Evolutionary conservation across 2,329 filamentous ascomycete species (phyloP).

Genomic region (Pseudogymnoascus sp.): DNA sequence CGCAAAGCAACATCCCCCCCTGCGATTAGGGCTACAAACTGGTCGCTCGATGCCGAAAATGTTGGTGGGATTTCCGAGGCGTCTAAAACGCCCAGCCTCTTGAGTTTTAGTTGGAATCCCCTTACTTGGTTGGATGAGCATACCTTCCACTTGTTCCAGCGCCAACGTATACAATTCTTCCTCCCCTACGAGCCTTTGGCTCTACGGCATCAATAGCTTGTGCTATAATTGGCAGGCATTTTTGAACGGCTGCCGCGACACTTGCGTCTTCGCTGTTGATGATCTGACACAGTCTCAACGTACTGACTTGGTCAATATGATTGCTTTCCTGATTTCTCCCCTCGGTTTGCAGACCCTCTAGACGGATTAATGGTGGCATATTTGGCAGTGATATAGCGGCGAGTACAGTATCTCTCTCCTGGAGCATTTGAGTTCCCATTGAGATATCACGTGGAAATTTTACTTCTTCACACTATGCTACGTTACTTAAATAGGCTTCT

Average conservation of each 20-base stretch:
- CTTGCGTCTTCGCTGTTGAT: constrained; percentile 33
- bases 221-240: constrained; percentile 30
- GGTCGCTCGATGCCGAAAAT: constrained; percentile 32
- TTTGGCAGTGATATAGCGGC: background rate
- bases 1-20: constrained; percentile 36
- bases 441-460: background rate
- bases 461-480: background rate
- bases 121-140: background rate
- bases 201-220: constrained; percentile 29
- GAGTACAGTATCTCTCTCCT: background rate
- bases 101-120: background rate
- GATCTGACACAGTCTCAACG: constrained; percentile 32
- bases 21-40: constrained; percentile 37
- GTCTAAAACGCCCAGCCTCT: constrained; percentile 35
- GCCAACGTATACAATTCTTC: constrained; percentile 34
- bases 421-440: background rate
- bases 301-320: constrained; percentile 32
- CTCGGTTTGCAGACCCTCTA: constrained; percentile 33
- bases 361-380: constrained; percentile 5
- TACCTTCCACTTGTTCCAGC: constrained; percentile 39
- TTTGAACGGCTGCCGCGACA: constrained; percentile 28
- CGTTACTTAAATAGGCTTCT: background rate
- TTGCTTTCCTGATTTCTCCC: constrained; percentile 29
- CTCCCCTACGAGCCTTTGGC: constrained; percentile 28
- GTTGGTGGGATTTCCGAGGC: constrained; percentile 38